Evolutionary conservation across 768 basidiomycete species (phyloP).

Genomic region (Leccinum subgranulosum): DNA sequence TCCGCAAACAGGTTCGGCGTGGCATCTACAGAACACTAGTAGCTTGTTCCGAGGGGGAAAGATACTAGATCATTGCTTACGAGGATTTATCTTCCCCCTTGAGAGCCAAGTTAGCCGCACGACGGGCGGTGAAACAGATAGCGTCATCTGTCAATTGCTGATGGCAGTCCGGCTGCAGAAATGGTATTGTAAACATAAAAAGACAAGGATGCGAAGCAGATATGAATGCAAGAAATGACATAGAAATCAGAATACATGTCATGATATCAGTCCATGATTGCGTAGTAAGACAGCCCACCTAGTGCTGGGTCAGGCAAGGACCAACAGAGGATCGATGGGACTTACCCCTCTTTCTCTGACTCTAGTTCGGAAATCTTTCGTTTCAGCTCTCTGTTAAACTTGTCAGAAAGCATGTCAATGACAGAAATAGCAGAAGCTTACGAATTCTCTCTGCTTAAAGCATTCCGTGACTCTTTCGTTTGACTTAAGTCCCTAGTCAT

Average conservation of each 20-base stretch:
- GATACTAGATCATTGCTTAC: neutral
- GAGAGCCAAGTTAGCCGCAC: conserved; percentile 15
- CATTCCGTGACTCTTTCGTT: conserved; percentile 75
- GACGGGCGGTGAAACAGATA: conserved; percentile 9
- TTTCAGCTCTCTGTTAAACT: conserved; percentile 55
- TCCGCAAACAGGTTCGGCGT: neutral
- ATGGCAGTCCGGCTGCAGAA: conserved; percentile 18
- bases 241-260: conserved; percentile 22
- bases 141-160: conserved; percentile 11
- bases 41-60: neutral
- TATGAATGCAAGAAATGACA: conserved; percentile 15
- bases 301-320: conserved; percentile 11
- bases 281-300: conserved; percentile 70
- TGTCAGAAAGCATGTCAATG: conserved; percentile 2
- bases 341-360: conserved; percentile 78
- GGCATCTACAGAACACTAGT: neutral
- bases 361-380: conserved; percentile 67
- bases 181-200: conserved; percentile 20
- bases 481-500: conserved; percentile 68
- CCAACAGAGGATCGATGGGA: conserved; percentile 7
- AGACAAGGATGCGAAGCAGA: conserved; percentile 20
- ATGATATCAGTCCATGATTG: conserved; percentile 42
- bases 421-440: conserved; percentile 36
- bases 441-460: conserved; percentile 77
- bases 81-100: conserved; percentile 15